Evolutionary conservation across 139 green algal genomes (phyloP).

Genomic region (Choricystis sp.): DNA sequence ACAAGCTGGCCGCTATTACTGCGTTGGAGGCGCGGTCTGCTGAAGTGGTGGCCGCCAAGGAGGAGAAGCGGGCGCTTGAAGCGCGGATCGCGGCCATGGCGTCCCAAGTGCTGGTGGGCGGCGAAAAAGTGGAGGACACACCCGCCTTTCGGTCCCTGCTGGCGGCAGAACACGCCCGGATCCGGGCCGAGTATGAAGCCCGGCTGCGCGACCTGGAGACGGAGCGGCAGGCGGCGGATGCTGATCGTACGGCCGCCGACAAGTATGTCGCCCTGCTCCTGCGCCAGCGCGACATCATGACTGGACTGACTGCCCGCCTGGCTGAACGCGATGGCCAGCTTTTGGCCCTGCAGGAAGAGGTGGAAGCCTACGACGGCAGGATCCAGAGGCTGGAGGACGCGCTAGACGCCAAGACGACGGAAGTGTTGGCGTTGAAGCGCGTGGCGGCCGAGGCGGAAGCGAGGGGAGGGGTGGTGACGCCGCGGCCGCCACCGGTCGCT

Average conservation of each 20-base stretch:
- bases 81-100: conserved; percentile 62
- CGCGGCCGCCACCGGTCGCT: too few species aligned
- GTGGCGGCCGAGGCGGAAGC: conserved; percentile 27
- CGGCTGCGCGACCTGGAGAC: conserved; percentile 63
- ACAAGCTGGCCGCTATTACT: conserved; percentile 88
- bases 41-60: conserved; percentile 85
- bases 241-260: conserved; percentile 53
- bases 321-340: conserved; percentile 88
- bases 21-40: conserved; percentile 62
- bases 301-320: conserved; percentile 76
- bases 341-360: conserved; percentile 65
- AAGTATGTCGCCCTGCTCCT: conserved; percentile 81
- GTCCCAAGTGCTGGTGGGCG: conserved; percentile 71
- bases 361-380: conserved; percentile 65
- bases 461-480: too few species aligned
- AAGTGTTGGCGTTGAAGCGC: conserved; percentile 64
- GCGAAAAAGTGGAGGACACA: conserved; percentile 52
- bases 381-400: conserved; percentile 63
- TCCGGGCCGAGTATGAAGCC: conserved; percentile 74
- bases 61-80: conserved; percentile 72
- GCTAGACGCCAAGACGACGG: conserved; percentile 69
- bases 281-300: conserved; percentile 98
- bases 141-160: conserved; percentile 63
- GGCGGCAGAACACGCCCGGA: conserved; percentile 52
- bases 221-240: conserved; percentile 47